Base-by-base conservation (phyloP, 2,329 filamentous ascomycete species). In the Cryoendolithus antarcticus region DNA sequence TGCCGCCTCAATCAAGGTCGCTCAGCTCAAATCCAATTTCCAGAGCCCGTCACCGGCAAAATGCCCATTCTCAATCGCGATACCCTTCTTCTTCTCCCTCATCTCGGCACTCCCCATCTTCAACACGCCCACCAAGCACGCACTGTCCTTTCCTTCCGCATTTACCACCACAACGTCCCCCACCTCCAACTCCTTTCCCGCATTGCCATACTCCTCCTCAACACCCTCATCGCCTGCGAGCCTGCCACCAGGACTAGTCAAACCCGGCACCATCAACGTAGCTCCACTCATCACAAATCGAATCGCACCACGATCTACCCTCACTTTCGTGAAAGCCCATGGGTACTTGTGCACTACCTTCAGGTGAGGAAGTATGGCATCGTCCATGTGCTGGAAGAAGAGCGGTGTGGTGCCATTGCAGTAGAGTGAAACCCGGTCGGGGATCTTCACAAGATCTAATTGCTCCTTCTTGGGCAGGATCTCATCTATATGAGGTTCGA, bases 221-320 rank as follows among this genome's bases (percentile, higher is more conserved):
- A 58, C 61, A 4, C 62, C 57, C 27, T 60, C 57, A 8, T 44
- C 53, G 2, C 74, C 65, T 0, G 91, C 91, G 53, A 98, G 63
- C 35, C 83, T 62, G 0, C 91, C 91, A 0, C 91, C 91, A 0
- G 77, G 64, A 12, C 78, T 86, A 21, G 91, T 98, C 51, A 98
- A 63, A 0, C 91, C 91, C 0, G 91, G 91, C 1, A 86, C 89
- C 91, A 98, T 98, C 46, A 98, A 78, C 9, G 89, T 86, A 1
- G 91, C 91, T 33, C 91, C 91, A 1, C 79, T 84, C 2, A 98
- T 75, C 19, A 98, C 89, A 65, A 98, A 98, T 44, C 91, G 84
- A 56, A 98, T 96, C 4, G 91, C 91, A 45, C 91, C 91, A 36
- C 91, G 77, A 62, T 98, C 91, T 61, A 96, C 93, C 43, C 88